Base-by-base conservation (phyloP, 805 yeast species). In the Metschnikowia colocasiae region DNA sequence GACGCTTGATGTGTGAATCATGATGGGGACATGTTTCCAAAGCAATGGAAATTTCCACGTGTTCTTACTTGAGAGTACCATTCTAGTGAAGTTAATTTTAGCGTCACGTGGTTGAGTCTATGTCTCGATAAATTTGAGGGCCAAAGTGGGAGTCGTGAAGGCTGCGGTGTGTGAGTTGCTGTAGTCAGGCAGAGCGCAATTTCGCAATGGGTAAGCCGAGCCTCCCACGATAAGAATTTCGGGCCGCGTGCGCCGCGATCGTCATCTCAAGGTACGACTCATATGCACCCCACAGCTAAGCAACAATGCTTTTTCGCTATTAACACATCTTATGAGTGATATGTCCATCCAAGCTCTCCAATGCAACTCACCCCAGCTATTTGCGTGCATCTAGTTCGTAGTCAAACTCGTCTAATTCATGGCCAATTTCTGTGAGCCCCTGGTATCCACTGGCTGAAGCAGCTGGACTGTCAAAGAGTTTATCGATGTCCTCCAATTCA, bases 401-500 rank as follows among this genome's bases (percentile, higher is more conserved):
- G 50, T 59, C 61, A 16, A 59, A 51, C 20, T 59, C 66, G 40
- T 62, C 64, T 33, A 64, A 46, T 45, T 63, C 67, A 40, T 60
- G 57, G 8, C 40, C 57, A 33, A 43, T 35, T 6, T 32, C 48
- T 19, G 43, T 46, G 13, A 47, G 44, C 27, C 45, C 45, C 26
- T 29, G 38, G 42, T 52, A 50, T 20, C 39, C 46, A 1, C 53
- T 49, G 2, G 63, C 48, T 19, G 57, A 56, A 15, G 53, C 53
- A 15, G 53, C 53, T 47, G 65, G 63, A 13, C 33, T 45, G 40
- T 65, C 68, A 53, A 72, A 71, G 19, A 70, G 62, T 26, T 53
- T 40, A 53, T 72, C 76, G 15, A 72, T 70, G 39, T 71, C 68
- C 54, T 72, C 77, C 35, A 72, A 58, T 54, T 72, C 77, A 15